Percentiles rank a stretch among this genome's conserved stretches.
Evolutionary conservation across 306 rosid species (phyloP).

Genomic region (Carpinus fangiana): DNA sequence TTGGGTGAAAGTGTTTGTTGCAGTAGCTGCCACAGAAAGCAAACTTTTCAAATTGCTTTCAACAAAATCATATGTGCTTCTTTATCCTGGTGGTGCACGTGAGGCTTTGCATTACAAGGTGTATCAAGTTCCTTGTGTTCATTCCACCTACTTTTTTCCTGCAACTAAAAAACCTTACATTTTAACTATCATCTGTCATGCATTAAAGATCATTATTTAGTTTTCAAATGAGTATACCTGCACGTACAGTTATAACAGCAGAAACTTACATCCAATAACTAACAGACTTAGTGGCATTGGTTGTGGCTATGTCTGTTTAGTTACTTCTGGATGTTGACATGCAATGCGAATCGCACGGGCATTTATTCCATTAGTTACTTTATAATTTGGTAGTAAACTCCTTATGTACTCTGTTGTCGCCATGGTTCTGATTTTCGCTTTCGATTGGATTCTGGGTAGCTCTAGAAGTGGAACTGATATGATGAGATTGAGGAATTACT

Average conservation of each 20-base stretch:
- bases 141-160: conserved; percentile 1
- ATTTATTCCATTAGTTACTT: not conserved
- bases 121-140: conserved; percentile 24
- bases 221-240: not conserved
- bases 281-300: not conserved
- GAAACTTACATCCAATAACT: not conserved
- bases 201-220: not conserved
- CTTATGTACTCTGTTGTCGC: not conserved
- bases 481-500: not conserved
- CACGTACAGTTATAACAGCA: not conserved
- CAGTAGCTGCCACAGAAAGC: conserved; percentile 70
- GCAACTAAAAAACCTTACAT: not conserved
- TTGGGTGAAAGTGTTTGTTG: conserved; percentile 71
- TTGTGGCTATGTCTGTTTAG: not conserved
- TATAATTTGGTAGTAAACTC: not conserved
- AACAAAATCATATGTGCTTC: conserved; percentile 71
- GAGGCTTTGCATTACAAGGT: conserved; percentile 96
- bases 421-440: not conserved
- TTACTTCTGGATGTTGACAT: not conserved
- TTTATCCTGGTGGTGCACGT: conserved; percentile 94
- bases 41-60: conserved; percentile 67
- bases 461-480: not conserved
- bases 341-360: not conserved
- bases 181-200: not conserved
- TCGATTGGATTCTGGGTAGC: not conserved